Evolutionary conservation across 1,284 basidiomycete genomes (phyloP).

Genomic region (Boletus holoroseus): DNA sequence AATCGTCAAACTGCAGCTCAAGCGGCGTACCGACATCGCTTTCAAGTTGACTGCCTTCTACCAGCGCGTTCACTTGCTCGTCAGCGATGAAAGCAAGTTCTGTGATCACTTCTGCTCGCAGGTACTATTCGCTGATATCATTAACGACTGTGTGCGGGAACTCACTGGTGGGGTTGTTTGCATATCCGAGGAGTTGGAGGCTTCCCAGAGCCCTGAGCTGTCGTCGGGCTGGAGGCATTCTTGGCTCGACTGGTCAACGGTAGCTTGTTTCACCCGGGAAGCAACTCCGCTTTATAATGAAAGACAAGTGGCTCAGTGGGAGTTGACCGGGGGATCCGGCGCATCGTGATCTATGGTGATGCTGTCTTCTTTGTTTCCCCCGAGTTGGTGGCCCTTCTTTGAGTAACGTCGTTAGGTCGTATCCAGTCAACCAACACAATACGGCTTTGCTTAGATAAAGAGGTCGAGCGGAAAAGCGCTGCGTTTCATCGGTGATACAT

Average conservation of each 20-base stretch:
- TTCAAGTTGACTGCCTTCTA: background rate
- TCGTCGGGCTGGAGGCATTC: slow-evolving; percentile 28
- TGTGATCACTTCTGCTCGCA: slow-evolving; percentile 25
- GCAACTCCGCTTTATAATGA: slow-evolving; percentile 14
- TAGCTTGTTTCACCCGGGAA: background rate
- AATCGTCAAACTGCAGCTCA: slow-evolving; percentile 26
- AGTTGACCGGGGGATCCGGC: background rate
- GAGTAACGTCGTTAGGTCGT: slow-evolving; percentile 4
- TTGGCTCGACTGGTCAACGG: background rate
- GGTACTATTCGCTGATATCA: background rate
- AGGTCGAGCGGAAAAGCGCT: background rate
- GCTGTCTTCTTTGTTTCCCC: slow-evolving; percentile 4
- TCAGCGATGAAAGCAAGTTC: slow-evolving; percentile 29
- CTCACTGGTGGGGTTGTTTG: slow-evolving; percentile 30
- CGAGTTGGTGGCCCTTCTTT: background rate
- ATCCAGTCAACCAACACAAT: slow-evolving; percentile 14
- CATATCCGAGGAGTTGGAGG: slow-evolving; percentile 20
- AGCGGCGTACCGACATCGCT: slow-evolving; percentile 11
- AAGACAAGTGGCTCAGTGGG: background rate
- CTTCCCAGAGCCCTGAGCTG: slow-evolving; percentile 22
- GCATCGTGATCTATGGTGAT: background rate
- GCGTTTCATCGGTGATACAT: background rate
- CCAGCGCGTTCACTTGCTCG: slow-evolving; percentile 1
- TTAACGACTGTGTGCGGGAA: background rate
- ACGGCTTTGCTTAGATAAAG: background rate